Evolutionary conservation across 441 rosid species (phyloP), one percentile per base, ranked within the genome.

Genomic region (Brassica balearica): DNA sequence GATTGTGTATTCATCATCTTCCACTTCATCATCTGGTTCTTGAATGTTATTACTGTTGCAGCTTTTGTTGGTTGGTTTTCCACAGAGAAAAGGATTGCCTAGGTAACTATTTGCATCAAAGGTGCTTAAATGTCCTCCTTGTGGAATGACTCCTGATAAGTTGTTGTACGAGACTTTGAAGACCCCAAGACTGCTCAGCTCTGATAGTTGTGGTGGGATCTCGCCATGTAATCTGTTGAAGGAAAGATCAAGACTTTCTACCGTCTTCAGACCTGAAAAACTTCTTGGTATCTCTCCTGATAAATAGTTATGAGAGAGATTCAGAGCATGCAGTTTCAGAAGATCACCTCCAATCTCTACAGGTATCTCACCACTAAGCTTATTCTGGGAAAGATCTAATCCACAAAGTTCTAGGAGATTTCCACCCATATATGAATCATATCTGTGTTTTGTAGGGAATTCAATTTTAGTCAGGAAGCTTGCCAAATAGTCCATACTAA

Each of bases 81-180:
- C 60, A 17, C 60, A 55, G 5, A 55, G 60, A 55, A 55, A 8
- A 17, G 60, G 60, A 17, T 55, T 55, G 0, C 60, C 60, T 0
- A 55, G 17, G 60, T 55, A 55, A 23, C 60, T 55, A 0, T 0
- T 55, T 15, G 11, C 11, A 55, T 55, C 60, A 55, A 55, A 55
- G 11, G 60, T 55, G 60, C 0, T 55, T 55, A 0, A 55, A 7
- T 55, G 60, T 55, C 11, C 11, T 55, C 60, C 60, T 55, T 55
- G 60, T 55, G 60, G 60, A 17, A 55, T 55, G 60, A 3, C 60
- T 55, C 60, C 60, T 55, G 60, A 55, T 7, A 55, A 55, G 5
- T 55, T 55, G 23, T 55, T 55, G 60, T 7, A 55, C 2, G 60
- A 55, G 11, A 55, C 60, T 0, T 55, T 17, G 23, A 55, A 55